These are phyloP conservation scores for Nicotiana obtusifolia DNA, from an alignment of 257 asterid genomes.

Conservation along the genomic window DNA sequence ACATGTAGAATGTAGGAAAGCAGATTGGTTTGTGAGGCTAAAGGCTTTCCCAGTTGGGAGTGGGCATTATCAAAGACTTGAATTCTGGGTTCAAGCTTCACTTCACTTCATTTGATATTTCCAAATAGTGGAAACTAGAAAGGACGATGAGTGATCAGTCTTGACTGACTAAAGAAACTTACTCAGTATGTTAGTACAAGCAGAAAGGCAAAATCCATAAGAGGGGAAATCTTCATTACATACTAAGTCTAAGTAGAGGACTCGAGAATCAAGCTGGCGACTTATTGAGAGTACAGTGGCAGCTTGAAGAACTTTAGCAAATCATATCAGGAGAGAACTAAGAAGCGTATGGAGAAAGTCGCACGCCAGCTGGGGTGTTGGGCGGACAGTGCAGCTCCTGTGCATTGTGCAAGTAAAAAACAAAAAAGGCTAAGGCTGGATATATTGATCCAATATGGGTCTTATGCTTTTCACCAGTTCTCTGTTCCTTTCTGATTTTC, in stretches of 20 bases:
- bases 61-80: slow-evolving; percentile 1
- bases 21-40: background rate
- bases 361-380: background rate
- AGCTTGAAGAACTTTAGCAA: background rate
- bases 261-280: background rate
- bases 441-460: background rate
- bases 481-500: background rate
- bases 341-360: background rate
- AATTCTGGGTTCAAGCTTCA: background rate
- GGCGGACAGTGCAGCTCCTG: background rate
- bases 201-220: background rate
- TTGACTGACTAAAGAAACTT: background rate
- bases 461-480: background rate
- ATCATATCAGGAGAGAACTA: background rate
- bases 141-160: background rate
- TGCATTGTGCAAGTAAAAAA: background rate
- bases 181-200: background rate
- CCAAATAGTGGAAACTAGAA: background rate
- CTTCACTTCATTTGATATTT: background rate
- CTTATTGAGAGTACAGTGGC: background rate
- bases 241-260: background rate
- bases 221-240: background rate
- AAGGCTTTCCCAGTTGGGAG: background rate
- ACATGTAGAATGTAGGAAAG: background rate
- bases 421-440: background rate